Evolutionary conservation across 768 basidiomycete species (phyloP), one percentile per base, ranked within the genome.

Genomic region (Phylloporus sp.): DNA sequence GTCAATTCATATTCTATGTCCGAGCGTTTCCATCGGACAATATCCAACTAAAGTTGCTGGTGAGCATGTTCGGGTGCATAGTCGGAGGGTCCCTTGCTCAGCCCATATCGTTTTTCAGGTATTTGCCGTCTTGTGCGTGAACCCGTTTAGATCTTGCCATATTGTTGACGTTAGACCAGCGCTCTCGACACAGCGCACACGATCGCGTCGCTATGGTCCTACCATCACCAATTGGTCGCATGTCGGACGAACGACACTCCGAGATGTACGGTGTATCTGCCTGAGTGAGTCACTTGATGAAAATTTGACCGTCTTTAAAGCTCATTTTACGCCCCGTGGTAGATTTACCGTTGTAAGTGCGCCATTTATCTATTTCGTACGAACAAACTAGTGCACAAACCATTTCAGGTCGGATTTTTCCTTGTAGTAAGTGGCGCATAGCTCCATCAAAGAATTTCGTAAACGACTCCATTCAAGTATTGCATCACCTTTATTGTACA

Each of bases 401-500:
- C 3, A 14, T 40, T 39, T 5, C 10, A 59, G 59, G 6, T 48
- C 6, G 15, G 15, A 15, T 14, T 40, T 9, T 4, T 38, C 5
- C 15, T 21, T 11, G 3, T 38, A 11, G 55, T 60, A 21, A 52
- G 59, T 44, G 8, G 15, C 17, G 18, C 13, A 5, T 9, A 3
- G 8, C 13, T 20, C 37, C 10, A 15, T 11, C n/a, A 2, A 38
- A 1, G 14, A n/a, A 3, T 31, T 18, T 31, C 18, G 11, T 14
- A 24, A 29, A 24, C 31, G 33, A 57, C 20, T 4, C 15, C 24
- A 3, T 42, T 53, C 29, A 38, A 62, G 60, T 50, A 42, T 29
- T 43, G 34, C 10, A 29, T 56, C 33, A 48, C 53, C 2, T 63
- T 63, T 31, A 28, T 49, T 17, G 61, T 62, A 9, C 55, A 63